Evolutionary conservation across 2,329 filamentous ascomycete species (phyloP).

Genomic region (Acrocalymma vagum): DNA sequence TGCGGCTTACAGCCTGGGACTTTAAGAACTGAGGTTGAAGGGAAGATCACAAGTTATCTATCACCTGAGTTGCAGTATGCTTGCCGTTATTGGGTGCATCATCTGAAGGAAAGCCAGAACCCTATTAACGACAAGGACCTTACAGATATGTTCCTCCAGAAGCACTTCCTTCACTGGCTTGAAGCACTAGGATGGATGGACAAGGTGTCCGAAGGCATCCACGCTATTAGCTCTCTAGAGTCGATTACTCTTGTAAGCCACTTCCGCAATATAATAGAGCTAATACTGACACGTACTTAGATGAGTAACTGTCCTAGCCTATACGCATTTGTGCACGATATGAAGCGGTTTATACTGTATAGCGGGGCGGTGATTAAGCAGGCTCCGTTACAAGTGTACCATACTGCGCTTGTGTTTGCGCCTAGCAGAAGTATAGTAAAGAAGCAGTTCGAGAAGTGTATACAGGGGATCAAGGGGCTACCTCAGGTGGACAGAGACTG

Average conservation of each 20-base stretch:
- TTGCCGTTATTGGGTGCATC: no score
- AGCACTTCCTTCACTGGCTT: no score
- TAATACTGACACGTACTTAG: background rate
- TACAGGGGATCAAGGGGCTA: no score
- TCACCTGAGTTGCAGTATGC: slow-evolving; percentile 42
- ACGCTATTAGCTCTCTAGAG: slow-evolving; percentile 1
- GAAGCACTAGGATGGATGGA: slow-evolving; percentile 50
- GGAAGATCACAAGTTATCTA: no score
- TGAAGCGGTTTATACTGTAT: slow-evolving; percentile 6
- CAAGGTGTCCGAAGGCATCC: no score
- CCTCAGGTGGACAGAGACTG: slow-evolving; percentile 21
- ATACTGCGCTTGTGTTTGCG: slow-evolving; percentile 9
- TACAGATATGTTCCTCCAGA: slow-evolving; percentile 41
- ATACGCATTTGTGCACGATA: slow-evolving; percentile 9
- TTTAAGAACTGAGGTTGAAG: slow-evolving; percentile 7
- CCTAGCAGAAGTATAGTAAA: slow-evolving; percentile 5
- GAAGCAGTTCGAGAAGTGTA: background rate
- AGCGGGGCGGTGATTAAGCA: slow-evolving; percentile 8
- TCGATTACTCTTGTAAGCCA: background rate
- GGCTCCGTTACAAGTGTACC: slow-evolving; percentile 9
- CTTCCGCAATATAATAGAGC: background rate
- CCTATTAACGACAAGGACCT: slow-evolving; percentile 24
- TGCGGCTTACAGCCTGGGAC: slow-evolving; percentile 42
- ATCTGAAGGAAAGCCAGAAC: slow-evolving; percentile 30
- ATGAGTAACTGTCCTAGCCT: slow-evolving; percentile 1